Evolutionary conservation across 306 rosid genomes (phyloP).

Genomic region (Prunus salicina): DNA sequence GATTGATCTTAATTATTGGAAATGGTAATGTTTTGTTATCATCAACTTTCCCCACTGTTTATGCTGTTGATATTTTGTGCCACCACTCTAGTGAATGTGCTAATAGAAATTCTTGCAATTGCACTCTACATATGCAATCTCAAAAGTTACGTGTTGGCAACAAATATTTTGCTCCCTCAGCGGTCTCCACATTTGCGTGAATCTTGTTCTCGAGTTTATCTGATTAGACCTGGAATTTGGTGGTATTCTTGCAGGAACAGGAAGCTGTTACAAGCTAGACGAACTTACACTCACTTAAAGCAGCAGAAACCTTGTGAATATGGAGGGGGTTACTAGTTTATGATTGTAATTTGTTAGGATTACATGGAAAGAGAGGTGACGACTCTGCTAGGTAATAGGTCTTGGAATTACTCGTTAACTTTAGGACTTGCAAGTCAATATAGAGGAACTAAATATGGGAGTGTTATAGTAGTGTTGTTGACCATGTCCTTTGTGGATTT

Average conservation of each 20-base stretch:
- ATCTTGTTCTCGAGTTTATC: neutral
- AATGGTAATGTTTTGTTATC: conserved; percentile 28
- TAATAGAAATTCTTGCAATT: no score
- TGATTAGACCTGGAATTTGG: conserved; percentile 7
- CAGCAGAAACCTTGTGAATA: conserved; percentile 64
- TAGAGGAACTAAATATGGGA: conserved; percentile 22
- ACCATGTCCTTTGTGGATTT: conserved; percentile 38
- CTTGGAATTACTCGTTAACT: conserved; percentile 27
- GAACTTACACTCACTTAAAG: conserved; percentile 24
- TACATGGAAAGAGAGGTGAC: conserved; percentile 28
- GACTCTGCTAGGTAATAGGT: conserved; percentile 32
- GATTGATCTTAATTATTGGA: conserved; percentile 31
- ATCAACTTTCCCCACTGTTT: neutral
- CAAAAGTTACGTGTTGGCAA: no score
- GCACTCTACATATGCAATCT: no score
- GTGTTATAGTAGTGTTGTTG: conserved; percentile 32
- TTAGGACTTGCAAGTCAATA: conserved; percentile 10
- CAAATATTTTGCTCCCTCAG: neutral
- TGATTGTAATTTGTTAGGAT: conserved; percentile 60
- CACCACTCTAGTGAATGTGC: neutral
- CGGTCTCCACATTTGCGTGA: neutral
- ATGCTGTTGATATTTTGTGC: conserved; percentile 1
- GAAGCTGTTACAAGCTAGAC: conserved; percentile 31
- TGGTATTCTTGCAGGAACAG: conserved; percentile 47
- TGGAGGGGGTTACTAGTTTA: conserved; percentile 43